These are phyloP conservation scores for Fagus sylvatica DNA, from an alignment of 306 rosid genomes.

Conservation along the genomic window DNA sequence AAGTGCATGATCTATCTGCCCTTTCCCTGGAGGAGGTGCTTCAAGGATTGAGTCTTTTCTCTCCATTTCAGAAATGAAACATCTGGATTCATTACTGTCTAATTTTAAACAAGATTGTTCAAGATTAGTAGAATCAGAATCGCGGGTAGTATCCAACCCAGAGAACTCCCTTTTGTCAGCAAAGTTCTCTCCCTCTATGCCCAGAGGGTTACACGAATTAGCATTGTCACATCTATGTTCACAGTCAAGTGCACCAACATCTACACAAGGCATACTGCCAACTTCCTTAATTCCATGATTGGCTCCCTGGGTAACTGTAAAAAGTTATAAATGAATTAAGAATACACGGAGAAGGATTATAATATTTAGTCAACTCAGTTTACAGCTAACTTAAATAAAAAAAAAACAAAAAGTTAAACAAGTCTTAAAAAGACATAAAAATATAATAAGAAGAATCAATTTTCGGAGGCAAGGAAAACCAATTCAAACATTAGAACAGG, in stretches of 20 bases:
- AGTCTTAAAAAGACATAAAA: not conserved
- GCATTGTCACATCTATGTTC: conserved; percentile 35
- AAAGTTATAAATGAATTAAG: not conserved
- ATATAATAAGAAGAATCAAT: not conserved
- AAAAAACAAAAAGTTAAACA: conserved; percentile 17
- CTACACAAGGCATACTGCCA: conserved; percentile 39
- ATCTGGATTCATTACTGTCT: conserved; percentile 28
- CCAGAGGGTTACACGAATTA: conserved; percentile 29
- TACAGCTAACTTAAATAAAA: conserved; percentile 16
- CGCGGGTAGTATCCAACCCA: conserved; percentile 28
- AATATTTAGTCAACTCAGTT: conserved; percentile 14
- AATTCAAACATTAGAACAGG: not conserved
- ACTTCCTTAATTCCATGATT: conserved; percentile 30
- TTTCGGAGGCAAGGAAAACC: conserved; percentile 3
- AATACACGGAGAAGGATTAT: not conserved
- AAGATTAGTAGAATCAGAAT: conserved; percentile 30
- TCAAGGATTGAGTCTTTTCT: conserved; percentile 29
- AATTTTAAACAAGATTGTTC: conserved; percentile 26
- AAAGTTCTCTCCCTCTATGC: conserved; percentile 33
- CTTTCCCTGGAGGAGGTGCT: conserved; percentile 34
- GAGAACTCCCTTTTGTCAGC: conserved; percentile 30
- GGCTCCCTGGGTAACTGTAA: conserved; percentile 44
- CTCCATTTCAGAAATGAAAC: conserved; percentile 29
- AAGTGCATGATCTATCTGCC: conserved; percentile 41
- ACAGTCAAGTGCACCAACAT: conserved; percentile 39